These are phyloP conservation scores for Candolleomyces eurysporus DNA, from an alignment of 768 basidiomycete species.

Conservation along the genomic window DNA sequence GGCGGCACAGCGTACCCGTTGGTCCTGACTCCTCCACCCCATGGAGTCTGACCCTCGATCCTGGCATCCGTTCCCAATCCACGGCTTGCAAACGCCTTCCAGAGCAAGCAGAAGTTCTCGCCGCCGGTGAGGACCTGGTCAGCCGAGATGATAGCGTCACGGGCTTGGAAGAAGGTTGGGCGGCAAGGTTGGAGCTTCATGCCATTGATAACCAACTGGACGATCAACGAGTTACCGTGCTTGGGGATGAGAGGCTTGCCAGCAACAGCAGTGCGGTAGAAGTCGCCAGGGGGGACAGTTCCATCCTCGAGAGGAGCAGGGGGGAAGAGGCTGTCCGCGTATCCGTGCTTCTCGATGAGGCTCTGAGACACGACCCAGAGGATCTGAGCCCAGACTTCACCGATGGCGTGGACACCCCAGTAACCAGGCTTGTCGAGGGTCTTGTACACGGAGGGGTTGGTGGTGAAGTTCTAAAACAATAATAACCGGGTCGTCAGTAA, in stretches of 20 bases:
- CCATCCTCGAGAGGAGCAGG: conserved; percentile 66
- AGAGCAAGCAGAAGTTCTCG: conserved; percentile 87
- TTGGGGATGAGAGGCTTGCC: conserved; percentile 73
- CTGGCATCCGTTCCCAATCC: conserved; percentile 79
- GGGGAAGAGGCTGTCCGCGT: conserved; percentile 76
- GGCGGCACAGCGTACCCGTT: conserved; percentile 42
- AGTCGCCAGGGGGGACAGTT: conserved; percentile 64
- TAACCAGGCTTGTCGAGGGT: conserved; percentile 91
- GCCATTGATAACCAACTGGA: conserved; percentile 83
- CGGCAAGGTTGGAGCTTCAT: conserved; percentile 97
- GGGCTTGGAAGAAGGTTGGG: conserved; percentile 87
- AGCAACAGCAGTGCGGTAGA: conserved; percentile 58
- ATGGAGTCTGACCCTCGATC: conserved; percentile 77
- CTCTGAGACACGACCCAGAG: conserved; percentile 77
- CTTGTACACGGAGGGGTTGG: conserved; percentile 94
- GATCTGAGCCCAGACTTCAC: conserved; percentile 94
- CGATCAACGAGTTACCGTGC: conserved; percentile 84
- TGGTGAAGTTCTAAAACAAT: conserved; percentile 37
- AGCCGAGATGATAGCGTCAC: conserved; percentile 88
- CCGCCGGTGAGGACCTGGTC: conserved; percentile 89
- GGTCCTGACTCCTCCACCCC: conserved; percentile 87
- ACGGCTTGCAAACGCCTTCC: conserved; percentile 79
- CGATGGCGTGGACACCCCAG: conserved; percentile 91
- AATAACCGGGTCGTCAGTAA: too few relatives aligned
- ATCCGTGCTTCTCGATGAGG: conserved; percentile 82